A percentile compares a stretch with the other conserved stretches of the same genome.
Conservation (phyloP, 169 alveolate genomes). For the Eimeria falciformis region DNA sequence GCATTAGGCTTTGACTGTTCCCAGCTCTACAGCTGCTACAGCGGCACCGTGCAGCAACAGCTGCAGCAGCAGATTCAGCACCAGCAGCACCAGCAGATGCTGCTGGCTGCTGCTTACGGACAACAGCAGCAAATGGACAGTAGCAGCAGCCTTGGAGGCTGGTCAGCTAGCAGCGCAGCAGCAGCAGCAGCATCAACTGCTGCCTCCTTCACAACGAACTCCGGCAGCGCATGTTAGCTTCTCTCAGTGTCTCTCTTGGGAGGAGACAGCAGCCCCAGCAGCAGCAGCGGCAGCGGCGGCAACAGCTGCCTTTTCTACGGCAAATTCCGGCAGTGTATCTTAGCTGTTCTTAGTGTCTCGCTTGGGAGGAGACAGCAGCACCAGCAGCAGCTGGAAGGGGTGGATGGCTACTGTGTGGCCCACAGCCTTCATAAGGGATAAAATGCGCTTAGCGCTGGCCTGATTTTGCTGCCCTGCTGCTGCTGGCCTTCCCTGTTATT, state of each 20-base stretch:
- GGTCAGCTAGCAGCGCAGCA: slow-evolving; percentile 57
- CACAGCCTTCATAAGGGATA: no score
- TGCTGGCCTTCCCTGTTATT: neutral
- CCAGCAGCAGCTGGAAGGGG: no score
- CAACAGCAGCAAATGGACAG: slow-evolving; percentile 41
- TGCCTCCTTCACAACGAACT: neutral
- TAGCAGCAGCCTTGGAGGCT: slow-evolving; percentile 57
- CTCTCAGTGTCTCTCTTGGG: neutral
- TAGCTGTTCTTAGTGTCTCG: no score
- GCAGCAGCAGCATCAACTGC: slow-evolving; percentile 49
- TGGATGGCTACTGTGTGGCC: no score
- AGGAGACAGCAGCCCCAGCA: neutral
- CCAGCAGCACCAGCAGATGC: no score
- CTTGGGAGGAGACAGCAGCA: no score
- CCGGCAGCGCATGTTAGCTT: neutral
- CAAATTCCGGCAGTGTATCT: neutral
- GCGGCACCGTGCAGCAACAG: slow-evolving; percentile 53
- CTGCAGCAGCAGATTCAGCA: slow-evolving; percentile 28
- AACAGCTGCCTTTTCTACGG: neutral
- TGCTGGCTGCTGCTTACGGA: slow-evolving; percentile 55
- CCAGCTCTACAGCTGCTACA: slow-evolving; percentile 59
- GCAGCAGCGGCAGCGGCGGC: slow-evolving; percentile 24
- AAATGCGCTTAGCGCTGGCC: no score
- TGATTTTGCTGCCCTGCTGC: no score
- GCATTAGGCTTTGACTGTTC: slow-evolving; percentile 49